phyloP scores from a whole-genome alignment of 2,329 filamentous ascomycete genomes.

The Chaetomiaceae sp. region DNA sequence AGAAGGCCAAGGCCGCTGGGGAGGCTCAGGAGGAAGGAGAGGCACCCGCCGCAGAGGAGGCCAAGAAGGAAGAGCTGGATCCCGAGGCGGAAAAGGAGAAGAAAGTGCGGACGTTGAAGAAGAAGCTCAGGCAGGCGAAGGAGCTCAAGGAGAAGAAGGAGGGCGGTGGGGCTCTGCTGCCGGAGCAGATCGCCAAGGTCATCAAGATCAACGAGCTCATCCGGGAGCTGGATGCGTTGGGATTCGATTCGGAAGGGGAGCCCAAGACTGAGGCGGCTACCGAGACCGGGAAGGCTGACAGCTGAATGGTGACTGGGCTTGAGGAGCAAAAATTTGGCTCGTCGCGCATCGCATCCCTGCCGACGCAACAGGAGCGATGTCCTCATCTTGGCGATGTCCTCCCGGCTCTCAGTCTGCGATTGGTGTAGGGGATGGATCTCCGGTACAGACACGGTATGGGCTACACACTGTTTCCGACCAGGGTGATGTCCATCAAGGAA shows the following conservation, averaged over 20 bases:
- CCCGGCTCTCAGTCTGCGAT: too few species aligned
- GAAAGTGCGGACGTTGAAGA: slow-evolving; percentile 84
- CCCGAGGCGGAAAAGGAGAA: slow-evolving; percentile 80
- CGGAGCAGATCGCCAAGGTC: slow-evolving; percentile 95
- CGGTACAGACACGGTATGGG: too few species aligned
- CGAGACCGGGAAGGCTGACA: slow-evolving; percentile 2
- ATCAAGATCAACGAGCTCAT: slow-evolving; percentile 95
- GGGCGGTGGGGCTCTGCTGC: slow-evolving; percentile 73
- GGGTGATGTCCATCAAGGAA: too few species aligned
- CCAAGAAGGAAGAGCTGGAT: slow-evolving; percentile 49
- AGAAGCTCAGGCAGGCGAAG: slow-evolving; percentile 90
- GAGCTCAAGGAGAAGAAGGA: slow-evolving; percentile 91
- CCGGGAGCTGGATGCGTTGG: slow-evolving; percentile 77
- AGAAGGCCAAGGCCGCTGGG: slow-evolving; percentile 55
- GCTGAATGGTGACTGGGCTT: background rate
- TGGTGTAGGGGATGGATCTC: too few species aligned
- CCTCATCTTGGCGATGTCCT: background rate
- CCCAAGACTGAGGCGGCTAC: slow-evolving; percentile 24
- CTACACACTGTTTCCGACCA: too few species aligned
- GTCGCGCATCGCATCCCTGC: too few species aligned
- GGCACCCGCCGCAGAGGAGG: slow-evolving; percentile 30
- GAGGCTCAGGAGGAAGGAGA: slow-evolving; percentile 45
- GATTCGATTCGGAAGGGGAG: slow-evolving; percentile 77
- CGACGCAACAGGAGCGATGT: background rate
- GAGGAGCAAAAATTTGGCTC: background rate